Conservation (phyloP, 257 asterid species). For the Primulina tabacum region DNA sequence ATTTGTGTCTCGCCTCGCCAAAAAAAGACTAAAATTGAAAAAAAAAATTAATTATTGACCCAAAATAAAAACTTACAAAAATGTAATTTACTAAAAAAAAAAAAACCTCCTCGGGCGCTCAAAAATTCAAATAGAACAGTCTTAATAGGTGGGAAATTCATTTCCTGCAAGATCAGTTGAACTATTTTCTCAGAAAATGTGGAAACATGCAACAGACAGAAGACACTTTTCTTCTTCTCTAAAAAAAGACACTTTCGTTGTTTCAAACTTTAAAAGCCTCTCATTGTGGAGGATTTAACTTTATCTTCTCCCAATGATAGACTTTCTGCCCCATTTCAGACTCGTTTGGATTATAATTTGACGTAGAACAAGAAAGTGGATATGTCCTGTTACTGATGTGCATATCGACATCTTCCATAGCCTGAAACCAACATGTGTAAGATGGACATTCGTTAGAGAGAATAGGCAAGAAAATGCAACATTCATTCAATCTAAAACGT, state of each 20-base stretch:
- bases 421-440: constrained; percentile 27
- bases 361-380: no score
- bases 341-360: no score
- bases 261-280: constrained; percentile 30
- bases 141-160: no score
- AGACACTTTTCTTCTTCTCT: constrained; percentile 13
- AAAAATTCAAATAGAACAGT: neutral
- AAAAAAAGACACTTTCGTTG: no score
- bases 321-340: no score
- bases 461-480: neutral
- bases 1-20: no score
- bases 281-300: constrained; percentile 32
- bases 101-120: neutral
- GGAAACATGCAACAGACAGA: constrained; percentile 17
- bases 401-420: constrained; percentile 54
- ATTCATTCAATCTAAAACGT: neutral
- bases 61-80: no score
- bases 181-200: neutral
- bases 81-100: no score
- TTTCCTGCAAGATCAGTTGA: neutral
- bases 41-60: no score
- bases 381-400: constrained; percentile 36
- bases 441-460: no score
- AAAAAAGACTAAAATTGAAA: no score
- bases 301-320: constrained; percentile 25